These are phyloP conservation scores for Metschnikowia drakensbergensis DNA, from an alignment of 805 yeast species.

Conservation along the genomic window DNA sequence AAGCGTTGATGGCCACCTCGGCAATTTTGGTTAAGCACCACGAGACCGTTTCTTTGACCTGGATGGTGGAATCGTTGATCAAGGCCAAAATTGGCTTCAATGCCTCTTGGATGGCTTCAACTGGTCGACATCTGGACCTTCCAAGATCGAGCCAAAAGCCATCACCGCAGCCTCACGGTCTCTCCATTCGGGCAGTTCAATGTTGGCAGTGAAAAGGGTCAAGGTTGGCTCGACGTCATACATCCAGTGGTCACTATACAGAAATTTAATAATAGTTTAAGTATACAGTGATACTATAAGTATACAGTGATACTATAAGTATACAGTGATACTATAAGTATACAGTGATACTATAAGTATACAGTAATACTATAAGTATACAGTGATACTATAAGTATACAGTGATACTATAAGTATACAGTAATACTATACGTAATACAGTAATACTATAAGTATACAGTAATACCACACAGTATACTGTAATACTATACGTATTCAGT, in stretches of 20 bases:
- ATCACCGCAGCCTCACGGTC: slow-evolving; percentile 95
- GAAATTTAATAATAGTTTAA: too few relatives aligned
- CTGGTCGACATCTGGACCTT: slow-evolving; percentile 81
- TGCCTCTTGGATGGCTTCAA: slow-evolving; percentile 73
- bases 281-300: too few relatives aligned
- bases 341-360: too few relatives aligned
- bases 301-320: too few relatives aligned
- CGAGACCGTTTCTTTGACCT: slow-evolving; percentile 94
- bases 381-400: too few relatives aligned
- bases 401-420: too few relatives aligned
- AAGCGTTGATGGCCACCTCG: slow-evolving; percentile 74
- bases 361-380: too few relatives aligned
- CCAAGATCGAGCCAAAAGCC: slow-evolving; percentile 97
- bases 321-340: too few relatives aligned
- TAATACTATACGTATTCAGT: too few relatives aligned
- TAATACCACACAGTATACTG: too few relatives aligned
- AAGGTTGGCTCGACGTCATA: slow-evolving; percentile 83
- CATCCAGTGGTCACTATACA: slow-evolving; percentile 63
- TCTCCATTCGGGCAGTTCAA: slow-evolving; percentile 64
- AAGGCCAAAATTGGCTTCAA: slow-evolving; percentile 70
- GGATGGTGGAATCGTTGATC: slow-evolving; percentile 71
- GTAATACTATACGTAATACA: too few relatives aligned
- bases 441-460: too few relatives aligned
- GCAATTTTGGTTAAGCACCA: slow-evolving; percentile 98
- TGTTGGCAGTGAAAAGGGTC: slow-evolving; percentile 74